Conservation (phyloP, 768 basidiomycete genomes). For the Bullera alba region DNA sequence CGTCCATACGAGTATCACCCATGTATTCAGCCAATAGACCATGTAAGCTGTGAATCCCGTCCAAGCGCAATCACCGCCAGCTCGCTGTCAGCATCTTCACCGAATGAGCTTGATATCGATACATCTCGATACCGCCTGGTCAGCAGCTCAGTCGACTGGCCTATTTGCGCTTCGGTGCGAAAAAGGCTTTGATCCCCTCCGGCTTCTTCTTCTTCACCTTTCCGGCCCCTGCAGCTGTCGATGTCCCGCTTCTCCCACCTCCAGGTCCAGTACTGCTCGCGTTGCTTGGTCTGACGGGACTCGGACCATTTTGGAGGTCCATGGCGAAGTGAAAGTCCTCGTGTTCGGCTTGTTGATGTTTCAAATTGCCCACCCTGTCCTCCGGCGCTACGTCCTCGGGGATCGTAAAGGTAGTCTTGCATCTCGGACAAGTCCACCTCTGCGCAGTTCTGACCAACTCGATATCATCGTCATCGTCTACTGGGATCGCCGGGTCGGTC, state of each 20-base stretch:
- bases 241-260: conserved; percentile 17
- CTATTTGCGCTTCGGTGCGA: conserved; percentile 32
- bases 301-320: conserved; percentile 54
- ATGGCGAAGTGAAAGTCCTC: conserved; percentile 83
- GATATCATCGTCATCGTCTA: conserved; percentile 6
- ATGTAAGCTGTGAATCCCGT: too few relatives aligned
- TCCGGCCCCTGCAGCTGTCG: too few relatives aligned
- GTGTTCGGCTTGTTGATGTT: conserved; percentile 56
- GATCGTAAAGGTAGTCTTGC: conserved; percentile 46
- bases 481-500: not conserved
- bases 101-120: too few relatives aligned
- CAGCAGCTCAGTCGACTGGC: too few relatives aligned
- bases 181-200: conserved; percentile 45
- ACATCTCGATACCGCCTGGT: too few relatives aligned
- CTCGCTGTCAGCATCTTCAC: too few relatives aligned
- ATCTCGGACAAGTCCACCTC: conserved; percentile 43
- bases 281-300: not conserved
- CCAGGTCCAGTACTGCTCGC: not conserved
- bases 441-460: conserved; percentile 6
- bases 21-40: too few relatives aligned
- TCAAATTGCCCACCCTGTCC: conserved; percentile 12
- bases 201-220: conserved; percentile 40
- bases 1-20: too few relatives aligned
- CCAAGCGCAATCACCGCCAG: too few relatives aligned
- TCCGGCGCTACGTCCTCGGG: conserved; percentile 3